Base-by-base conservation (phyloP, 169 alveolate genomes). In the Cryptosporidium ryanae region DNA sequence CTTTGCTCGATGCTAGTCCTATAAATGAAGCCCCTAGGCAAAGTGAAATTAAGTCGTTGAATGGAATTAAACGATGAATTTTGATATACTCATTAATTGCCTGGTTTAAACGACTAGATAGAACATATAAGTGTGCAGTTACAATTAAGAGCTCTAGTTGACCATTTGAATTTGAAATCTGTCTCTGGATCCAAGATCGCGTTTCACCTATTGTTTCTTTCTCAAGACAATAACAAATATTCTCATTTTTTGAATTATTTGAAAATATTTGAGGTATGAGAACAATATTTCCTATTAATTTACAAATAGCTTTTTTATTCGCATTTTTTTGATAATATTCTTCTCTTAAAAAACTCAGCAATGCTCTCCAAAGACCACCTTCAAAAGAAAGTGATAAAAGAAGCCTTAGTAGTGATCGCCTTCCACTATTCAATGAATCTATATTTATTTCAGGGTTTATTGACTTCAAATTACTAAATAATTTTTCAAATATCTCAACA, bases 171-270 rank as follows among this genome's bases (percentile, higher is more conserved):
- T 76, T 32, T 46, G 76, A 23, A 10, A 46, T 46, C 25, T 76
- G 87, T 23, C 87, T 76, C 59, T 76, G 87, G 13, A 76, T 76
- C 87, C 87, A 76, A 44, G 87, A 76, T 76, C 87, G 55, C 1
- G 87, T 76, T 31, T 76, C 87, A 61, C 87, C 31, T 21, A 76
- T 76, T 25, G 71, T 38, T 61, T 76, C 87, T 76, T 76, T 76
- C 59, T 76, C 87, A 38, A 76, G 71, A 15, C 21, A 13, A 44
- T 38, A 61, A 29, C 32, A 21, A 18, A 55, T 59, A 27, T 76
- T 76, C 13, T 31, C 17, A 27, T 13, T 17, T 43, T 17, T 57
- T 17, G 59, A 38, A 15, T 32, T 43, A 34, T 63, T 57, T 23
- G 6, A 55, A 46, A 59, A 76, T 23, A 76, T 13, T 17, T 76